Evolutionary conservation across 495 filamentous ascomycete species (phyloP), one percentile per base, ranked within the genome.

Genomic region (Aspergillus bridgeri): DNA sequence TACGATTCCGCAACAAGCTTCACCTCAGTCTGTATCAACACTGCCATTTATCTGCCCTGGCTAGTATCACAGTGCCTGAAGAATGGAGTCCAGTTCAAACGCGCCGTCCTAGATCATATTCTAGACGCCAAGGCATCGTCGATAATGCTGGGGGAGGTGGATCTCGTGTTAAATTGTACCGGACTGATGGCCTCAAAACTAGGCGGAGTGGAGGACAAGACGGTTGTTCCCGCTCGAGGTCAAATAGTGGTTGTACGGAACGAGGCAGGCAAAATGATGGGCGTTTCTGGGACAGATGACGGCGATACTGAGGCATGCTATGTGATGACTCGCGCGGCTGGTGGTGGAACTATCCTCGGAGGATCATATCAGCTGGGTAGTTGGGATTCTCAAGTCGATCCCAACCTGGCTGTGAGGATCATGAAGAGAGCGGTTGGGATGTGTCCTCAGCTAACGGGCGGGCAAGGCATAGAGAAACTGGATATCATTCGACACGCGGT

Each of bases 11-110:
- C 80, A 5, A 89, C 83, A 47, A 73, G 79, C 43, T 96, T 92
- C 69, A 89, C 81, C 6, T 92, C 89, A 0, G 87, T 96, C 38
- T 97, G 92, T 72, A 93, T 98, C 67, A 97, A 98, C 75, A 86
- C 88, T 0, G 84, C 89, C 48, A 61, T 96, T 48, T 97, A 97
- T 75, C 82, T 96, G 17, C 85, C 89, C 1, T 97, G 89, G 82
- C 82, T 97, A 0, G 70, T 87, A 0, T 84, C 84, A 0, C 87
- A 93, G 69, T 96, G 90, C 72, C 75, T 86, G 18, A 81, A 81
- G 64, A 78, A 80, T 19, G 90, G 89, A 18, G 86, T 87, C 2
- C 73, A 83, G 3, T 75, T 98, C 65, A 81, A 79, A 33, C 72
- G 84, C 33, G 79, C 65, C 17, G 68, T 78, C 19, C 65, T 92